Evolutionary conservation across 164 flowering plant genomes (phyloP).

Genomic region (Piper longum): DNA sequence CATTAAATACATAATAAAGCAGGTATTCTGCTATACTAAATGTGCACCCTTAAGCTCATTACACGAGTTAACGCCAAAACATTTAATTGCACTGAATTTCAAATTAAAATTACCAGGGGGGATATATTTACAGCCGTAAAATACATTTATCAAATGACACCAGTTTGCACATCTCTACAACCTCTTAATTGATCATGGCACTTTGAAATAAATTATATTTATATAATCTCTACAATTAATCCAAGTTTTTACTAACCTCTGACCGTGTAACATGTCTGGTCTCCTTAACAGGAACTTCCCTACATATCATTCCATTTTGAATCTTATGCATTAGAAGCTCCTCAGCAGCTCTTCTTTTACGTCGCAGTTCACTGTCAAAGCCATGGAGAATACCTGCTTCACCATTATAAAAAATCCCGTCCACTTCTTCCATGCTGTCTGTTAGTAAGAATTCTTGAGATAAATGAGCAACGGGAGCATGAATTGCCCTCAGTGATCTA

Average conservation of each 20-base stretch:
- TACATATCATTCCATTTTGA: constrained; percentile 59
- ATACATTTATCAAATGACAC: too few relatives aligned
- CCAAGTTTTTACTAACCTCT: constrained; percentile 39
- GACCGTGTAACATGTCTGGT: constrained; percentile 48
- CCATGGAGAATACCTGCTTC: constrained; percentile 11
- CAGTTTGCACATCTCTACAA: neutral
- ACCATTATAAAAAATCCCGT: constrained; percentile 4
- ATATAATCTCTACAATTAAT: neutral
- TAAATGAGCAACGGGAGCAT: constrained; percentile 2
- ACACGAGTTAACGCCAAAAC: too few relatives aligned
- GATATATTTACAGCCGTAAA: too few relatives aligned
- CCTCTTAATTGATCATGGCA: neutral
- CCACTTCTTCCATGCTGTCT: constrained; percentile 3
- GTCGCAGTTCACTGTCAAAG: constrained; percentile 4
- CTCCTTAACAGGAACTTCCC: constrained; percentile 80
- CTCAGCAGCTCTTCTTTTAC: constrained; percentile 39
- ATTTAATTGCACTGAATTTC: too few relatives aligned
- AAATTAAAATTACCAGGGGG: too few relatives aligned
- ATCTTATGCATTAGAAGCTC: constrained; percentile 43
- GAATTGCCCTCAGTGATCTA: constrained; percentile 6
- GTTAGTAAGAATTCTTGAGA: constrained; percentile 27
- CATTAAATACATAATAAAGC: neutral
- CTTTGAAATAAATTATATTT: neutral
- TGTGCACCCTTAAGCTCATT: too few relatives aligned
- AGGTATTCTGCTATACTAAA: too few relatives aligned